Conservation (phyloP, 2,329 filamentous ascomycete species). For the Beauveria sp. region DNA sequence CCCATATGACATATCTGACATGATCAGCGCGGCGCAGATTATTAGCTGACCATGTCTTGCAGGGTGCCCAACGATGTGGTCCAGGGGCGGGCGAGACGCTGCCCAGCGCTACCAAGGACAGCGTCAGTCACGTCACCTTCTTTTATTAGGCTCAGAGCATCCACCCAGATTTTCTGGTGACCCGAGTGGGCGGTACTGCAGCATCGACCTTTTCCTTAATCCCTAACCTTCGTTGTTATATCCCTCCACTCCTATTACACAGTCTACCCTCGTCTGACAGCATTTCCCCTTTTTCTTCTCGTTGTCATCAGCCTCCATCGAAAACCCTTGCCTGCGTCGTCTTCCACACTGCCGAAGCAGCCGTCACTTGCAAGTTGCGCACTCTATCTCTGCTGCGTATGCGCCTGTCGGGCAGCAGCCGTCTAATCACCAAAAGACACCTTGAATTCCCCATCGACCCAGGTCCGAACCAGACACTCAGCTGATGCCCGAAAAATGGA, state of each 20-base stretch:
- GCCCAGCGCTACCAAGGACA: background rate
- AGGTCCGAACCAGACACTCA: background rate
- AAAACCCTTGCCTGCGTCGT: background rate
- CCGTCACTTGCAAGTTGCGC: background rate
- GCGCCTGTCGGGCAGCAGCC: background rate
- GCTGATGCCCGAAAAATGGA: slow-evolving; percentile 26
- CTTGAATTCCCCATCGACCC: background rate
- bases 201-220: background rate
- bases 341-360: background rate
- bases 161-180: slow-evolving; percentile 4
- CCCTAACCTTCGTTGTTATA: background rate
- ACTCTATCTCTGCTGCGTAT: background rate
- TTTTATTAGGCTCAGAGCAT: background rate
- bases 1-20: background rate
- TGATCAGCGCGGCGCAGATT: background rate
- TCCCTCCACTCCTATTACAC: background rate
- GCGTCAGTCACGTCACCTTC: background rate
- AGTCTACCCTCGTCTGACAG: background rate
- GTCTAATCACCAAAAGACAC: background rate
- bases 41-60: background rate
- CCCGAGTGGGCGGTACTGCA: slow-evolving; percentile 2
- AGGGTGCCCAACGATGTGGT: background rate
- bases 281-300: background rate
- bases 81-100: background rate
- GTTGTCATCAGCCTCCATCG: background rate